These are phyloP conservation scores for Gelatoporia subvermispora DNA, from an alignment of 768 basidiomycete species.

Conservation along the genomic window DNA sequence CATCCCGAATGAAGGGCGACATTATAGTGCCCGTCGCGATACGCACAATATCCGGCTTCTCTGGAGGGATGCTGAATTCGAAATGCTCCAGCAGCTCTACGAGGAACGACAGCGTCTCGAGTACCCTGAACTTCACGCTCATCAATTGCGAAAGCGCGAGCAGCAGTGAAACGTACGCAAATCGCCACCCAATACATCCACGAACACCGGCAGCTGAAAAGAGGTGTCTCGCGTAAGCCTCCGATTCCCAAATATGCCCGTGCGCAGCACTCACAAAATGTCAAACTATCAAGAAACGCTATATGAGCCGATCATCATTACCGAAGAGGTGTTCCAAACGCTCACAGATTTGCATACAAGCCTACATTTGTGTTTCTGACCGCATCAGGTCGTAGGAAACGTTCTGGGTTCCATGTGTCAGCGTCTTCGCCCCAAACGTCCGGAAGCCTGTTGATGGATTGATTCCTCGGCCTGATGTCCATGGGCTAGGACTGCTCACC, in stretches of 20 bases:
- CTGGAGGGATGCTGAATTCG: slow-evolving; percentile 24
- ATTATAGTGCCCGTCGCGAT: slow-evolving; percentile 24
- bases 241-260: not conserved
- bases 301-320: slow-evolving; percentile 14
- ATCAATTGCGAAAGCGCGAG: too few species aligned
- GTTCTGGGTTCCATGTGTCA: slow-evolving; percentile 10
- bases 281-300: slow-evolving; percentile 1
- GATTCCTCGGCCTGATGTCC: not conserved
- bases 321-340: not conserved
- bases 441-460: not conserved
- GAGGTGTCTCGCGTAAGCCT: slow-evolving; percentile 4
- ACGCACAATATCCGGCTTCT: slow-evolving; percentile 24
- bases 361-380: too few species aligned
- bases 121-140: slow-evolving; percentile 2
- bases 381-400: too few species aligned
- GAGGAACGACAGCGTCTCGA: slow-evolving; percentile 28
- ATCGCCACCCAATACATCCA: slow-evolving; percentile 13
- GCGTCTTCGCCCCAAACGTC: slow-evolving; percentile 12
- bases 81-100: slow-evolving; percentile 30
- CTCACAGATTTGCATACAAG: slow-evolving; percentile 13
- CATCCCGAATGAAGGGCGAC: slow-evolving; percentile 27
- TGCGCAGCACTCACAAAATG: slow-evolving; percentile 4
- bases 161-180: slow-evolving; percentile 14
- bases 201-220: slow-evolving; percentile 7
- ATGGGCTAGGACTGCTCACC: not conserved